phyloP scores from a whole-genome alignment of 176 grass and related monocot species.

The Aegilops sharonensis region DNA sequence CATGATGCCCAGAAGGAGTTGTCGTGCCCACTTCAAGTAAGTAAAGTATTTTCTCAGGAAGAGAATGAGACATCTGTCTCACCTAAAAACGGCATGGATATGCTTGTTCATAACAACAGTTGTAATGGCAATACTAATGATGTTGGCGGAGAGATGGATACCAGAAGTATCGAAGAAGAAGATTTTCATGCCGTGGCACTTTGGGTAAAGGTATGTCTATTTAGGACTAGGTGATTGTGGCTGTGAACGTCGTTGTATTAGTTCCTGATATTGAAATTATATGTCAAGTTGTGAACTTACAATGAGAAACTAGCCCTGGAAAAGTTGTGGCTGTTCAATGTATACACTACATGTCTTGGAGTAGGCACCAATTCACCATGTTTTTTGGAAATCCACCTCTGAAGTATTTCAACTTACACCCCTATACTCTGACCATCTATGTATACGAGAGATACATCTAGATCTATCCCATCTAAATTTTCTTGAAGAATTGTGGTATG shows the following conservation, averaged over 20 bases:
- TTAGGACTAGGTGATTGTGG: not conserved
- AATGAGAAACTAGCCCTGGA: not conserved
- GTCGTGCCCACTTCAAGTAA: slow-evolving; percentile 38
- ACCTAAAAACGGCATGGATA: slow-evolving; percentile 25
- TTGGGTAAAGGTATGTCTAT: slow-evolving; percentile 89
- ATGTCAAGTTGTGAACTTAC: not conserved
- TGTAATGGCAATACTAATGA: slow-evolving; percentile 45
- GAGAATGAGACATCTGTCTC: slow-evolving; percentile 40
- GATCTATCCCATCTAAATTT: not conserved
- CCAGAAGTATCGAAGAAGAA: slow-evolving; percentile 37
- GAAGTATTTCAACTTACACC: not conserved
- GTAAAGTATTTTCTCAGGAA: slow-evolving; percentile 31
- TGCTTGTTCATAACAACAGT: slow-evolving; percentile 31
- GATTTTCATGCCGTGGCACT: slow-evolving; percentile 64
- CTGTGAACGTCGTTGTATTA: not conserved
- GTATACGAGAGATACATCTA: not conserved
- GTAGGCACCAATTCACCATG: not conserved
- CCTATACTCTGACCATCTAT: not conserved
- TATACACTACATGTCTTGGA: not conserved
- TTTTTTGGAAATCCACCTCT: not conserved
- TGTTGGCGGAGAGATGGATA: slow-evolving; percentile 28
- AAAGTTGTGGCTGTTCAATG: not conserved
- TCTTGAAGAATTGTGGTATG: not conserved
- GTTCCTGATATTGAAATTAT: slow-evolving; percentile 2
- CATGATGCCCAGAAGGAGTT: slow-evolving; percentile 34